These are phyloP conservation scores for Xerocomus amazonicus DNA, from an alignment of 1,284 basidiomycete species.

Conservation along the genomic window DNA sequence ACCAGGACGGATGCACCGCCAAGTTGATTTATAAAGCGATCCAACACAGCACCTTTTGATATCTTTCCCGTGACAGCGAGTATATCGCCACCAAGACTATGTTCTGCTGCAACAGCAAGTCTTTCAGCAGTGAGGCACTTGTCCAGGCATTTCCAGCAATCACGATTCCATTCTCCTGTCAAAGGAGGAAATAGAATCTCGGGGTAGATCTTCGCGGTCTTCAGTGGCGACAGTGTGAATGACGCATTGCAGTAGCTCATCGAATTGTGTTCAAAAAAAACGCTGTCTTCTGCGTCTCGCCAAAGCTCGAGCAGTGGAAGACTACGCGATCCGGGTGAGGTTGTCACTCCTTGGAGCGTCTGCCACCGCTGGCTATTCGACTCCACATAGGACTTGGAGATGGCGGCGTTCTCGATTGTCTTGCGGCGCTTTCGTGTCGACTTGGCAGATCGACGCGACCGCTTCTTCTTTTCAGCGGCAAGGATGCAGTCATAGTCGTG, in stretches of 20 bases:
- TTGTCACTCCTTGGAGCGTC: conserved; percentile 1
- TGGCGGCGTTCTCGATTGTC: conserved; percentile 23
- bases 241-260: conserved; percentile 17
- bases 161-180: conserved; percentile 54
- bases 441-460: conserved; percentile 6
- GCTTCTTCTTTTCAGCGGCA: conserved; percentile 36
- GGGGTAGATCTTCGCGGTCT: neutral
- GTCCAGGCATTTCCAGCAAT: conserved; percentile 71
- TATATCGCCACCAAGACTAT: conserved; percentile 29
- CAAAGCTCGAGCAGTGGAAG: conserved; percentile 29
- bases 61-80: conserved; percentile 51
- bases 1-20: conserved; percentile 41
- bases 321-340: conserved; percentile 20
- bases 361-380: conserved; percentile 12
- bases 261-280: conserved; percentile 29
- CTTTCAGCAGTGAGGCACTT: conserved; percentile 72
- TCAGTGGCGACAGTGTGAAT: conserved; percentile 19
- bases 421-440: conserved; percentile 27
- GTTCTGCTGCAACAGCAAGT: conserved; percentile 40
- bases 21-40: conserved; percentile 47
- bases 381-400: conserved; percentile 22
- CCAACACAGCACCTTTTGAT: conserved; percentile 50
- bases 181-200: conserved; percentile 6
- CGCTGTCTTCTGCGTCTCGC: conserved; percentile 26
- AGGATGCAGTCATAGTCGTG: conserved; percentile 83